Evolutionary conservation across 345 rosid species (phyloP).

Genomic region (Sonneratia alba): DNA sequence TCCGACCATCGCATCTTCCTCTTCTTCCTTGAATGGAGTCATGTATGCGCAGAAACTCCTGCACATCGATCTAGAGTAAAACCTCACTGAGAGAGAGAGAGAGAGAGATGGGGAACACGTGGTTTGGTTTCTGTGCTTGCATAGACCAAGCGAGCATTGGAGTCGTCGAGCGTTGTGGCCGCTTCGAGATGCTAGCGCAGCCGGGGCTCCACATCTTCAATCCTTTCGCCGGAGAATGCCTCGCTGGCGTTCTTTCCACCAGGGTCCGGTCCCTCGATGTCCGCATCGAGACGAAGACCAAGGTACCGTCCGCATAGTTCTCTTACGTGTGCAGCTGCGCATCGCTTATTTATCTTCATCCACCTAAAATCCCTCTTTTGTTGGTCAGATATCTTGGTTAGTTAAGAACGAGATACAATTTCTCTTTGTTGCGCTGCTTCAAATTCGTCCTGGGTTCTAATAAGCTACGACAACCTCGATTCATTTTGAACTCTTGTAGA

Average conservation of each 20-base stretch:
- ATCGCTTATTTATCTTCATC: not conserved
- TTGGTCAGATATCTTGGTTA: not conserved
- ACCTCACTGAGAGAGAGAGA: not conserved
- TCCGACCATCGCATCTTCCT: not conserved
- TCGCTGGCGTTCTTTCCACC: constrained; percentile 87
- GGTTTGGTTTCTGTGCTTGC: constrained; percentile 45
- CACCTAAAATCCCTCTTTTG: not conserved
- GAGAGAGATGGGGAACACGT: constrained; percentile 48
- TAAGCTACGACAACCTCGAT: too few relatives aligned
- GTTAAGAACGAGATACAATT: too few relatives aligned
- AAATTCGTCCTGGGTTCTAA: too few relatives aligned
- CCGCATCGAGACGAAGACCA: constrained; percentile 87
- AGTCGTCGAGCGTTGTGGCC: constrained; percentile 81
- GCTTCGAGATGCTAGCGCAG: constrained; percentile 71
- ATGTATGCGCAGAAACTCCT: not conserved
- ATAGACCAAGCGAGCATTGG: constrained; percentile 82
- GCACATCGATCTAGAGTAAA: not conserved
- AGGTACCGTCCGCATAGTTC: constrained; percentile 28
- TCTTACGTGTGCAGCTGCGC: not conserved
- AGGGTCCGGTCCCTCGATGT: constrained; percentile 82
- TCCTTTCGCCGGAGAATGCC: constrained; percentile 59
- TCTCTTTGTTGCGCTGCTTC: too few relatives aligned
- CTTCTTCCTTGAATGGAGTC: not conserved
- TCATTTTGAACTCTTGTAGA: too few relatives aligned
- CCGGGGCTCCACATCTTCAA: constrained; percentile 79